A percentile compares a stretch with the other conserved stretches of the same genome.
Conservation (phyloP, 495 filamentous ascomycete genomes). For the Penicillium waksmanii region DNA sequence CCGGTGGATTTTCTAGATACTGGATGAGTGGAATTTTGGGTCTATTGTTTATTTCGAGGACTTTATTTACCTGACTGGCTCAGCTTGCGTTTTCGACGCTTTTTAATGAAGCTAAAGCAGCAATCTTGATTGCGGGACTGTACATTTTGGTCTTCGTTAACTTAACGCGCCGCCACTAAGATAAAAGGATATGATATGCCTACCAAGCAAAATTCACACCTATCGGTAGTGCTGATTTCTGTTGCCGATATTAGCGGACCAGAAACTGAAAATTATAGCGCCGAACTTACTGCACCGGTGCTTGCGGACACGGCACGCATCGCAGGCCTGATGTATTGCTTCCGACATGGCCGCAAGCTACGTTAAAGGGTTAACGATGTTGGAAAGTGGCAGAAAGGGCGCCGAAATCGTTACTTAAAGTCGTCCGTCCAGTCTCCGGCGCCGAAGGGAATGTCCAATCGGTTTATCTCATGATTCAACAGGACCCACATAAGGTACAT, state of each 20-base stretch:
- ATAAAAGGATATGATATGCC: not conserved
- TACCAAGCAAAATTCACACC: slow-evolving; percentile 9
- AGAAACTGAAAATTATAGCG: not conserved
- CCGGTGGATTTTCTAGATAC: not conserved
- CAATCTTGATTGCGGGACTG: slow-evolving; percentile 2
- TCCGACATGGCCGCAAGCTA: not conserved
- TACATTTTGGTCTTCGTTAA: too few species aligned
- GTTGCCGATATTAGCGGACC: not conserved
- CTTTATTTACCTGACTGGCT: slow-evolving; percentile 2
- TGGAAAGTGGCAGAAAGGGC: too few species aligned
- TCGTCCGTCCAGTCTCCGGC: not conserved
- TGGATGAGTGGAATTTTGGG: not conserved
- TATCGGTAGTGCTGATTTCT: slow-evolving; percentile 1
- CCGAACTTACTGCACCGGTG: slow-evolving; percentile 6
- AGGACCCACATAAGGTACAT: too few species aligned
- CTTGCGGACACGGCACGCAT: slow-evolving; percentile 10
- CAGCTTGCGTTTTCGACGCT: slow-evolving; percentile 10
- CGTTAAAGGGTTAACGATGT: not conserved
- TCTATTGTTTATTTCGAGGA: not conserved
- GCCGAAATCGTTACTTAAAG: too few species aligned
- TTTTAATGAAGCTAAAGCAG: slow-evolving; percentile 6
- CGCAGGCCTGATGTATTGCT: slow-evolving; percentile 6
- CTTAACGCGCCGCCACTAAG: not conserved
- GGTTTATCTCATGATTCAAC: not conserved
- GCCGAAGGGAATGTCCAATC: not conserved